phyloP scores from a whole-genome alignment of 495 filamentous ascomycete genomes.

The Aspergillus kassunensis region DNA sequence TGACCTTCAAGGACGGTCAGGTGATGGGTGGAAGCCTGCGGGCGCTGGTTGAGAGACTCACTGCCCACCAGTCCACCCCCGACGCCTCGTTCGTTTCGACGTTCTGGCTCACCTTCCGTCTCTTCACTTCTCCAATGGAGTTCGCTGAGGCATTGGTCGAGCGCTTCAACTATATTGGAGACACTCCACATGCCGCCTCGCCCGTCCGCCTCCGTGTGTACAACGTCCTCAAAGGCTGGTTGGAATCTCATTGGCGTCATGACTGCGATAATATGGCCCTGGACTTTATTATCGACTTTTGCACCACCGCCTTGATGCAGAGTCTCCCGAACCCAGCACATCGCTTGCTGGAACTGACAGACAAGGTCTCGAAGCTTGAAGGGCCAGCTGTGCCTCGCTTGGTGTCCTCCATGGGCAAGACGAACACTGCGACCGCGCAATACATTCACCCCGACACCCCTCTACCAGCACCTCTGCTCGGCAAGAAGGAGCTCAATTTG shows the following conservation, averaged over 20 bases:
- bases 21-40: constrained; percentile 89
- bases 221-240: constrained; percentile 95
- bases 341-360: constrained; percentile 70
- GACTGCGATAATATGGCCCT: constrained; percentile 73
- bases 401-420: constrained; percentile 85
- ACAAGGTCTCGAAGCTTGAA: constrained; percentile 74
- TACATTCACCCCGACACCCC: constrained; percentile 67
- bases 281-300: constrained; percentile 71
- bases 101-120: constrained; percentile 95
- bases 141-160: constrained; percentile 80
- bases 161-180: constrained; percentile 86
- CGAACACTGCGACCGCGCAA: constrained; percentile 64
- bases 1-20: constrained; percentile 92
- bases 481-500: constrained; percentile 69
- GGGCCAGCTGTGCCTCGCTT: constrained; percentile 81
- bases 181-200: constrained; percentile 64
- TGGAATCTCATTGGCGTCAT: constrained; percentile 92
- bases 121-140: constrained; percentile 79
- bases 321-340: constrained; percentile 73
- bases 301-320: constrained; percentile 61
- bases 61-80: constrained; percentile 87
- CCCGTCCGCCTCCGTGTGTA: constrained; percentile 89
- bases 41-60: constrained; percentile 89
- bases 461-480: constrained; percentile 63
- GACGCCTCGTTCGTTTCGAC: constrained; percentile 90